Conservation (phyloP, 1,139 yeast species). For the Williopsis jadinii region DNA sequence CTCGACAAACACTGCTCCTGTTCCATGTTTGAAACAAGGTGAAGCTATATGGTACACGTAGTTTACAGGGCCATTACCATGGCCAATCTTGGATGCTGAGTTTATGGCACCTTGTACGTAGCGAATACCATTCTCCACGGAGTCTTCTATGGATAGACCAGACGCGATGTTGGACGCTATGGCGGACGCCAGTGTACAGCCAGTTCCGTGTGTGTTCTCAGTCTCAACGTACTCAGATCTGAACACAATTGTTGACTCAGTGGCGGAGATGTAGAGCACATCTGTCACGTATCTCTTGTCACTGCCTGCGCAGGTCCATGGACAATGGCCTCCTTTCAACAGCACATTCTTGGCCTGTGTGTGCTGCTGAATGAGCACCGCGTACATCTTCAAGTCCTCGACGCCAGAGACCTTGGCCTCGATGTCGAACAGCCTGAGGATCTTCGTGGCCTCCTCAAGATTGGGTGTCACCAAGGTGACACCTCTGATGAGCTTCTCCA, state of each 20-base stretch:
- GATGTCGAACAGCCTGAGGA: conserved; percentile 25
- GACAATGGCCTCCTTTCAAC: conserved; percentile 78
- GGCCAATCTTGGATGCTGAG: conserved; percentile 37
- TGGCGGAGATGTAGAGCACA: conserved; percentile 46
- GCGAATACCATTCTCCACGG: conserved; percentile 52
- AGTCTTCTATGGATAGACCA: conserved; percentile 35
- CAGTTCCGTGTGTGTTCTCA: conserved; percentile 78
- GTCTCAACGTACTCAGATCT: conserved; percentile 44
- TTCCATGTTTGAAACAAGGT: conserved; percentile 18
- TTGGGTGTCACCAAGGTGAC: conserved; percentile 77
- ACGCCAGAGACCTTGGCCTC: conserved; percentile 21
- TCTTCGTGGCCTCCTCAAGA: conserved; percentile 51
- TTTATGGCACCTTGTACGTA: conserved; percentile 64
- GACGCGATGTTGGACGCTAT: conserved; percentile 71
- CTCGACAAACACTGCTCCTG: conserved; percentile 14
- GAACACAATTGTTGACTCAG: conserved; percentile 35
- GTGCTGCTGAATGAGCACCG: conserved; percentile 33
- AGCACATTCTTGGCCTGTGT: conserved; percentile 50
- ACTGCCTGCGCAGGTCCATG: conserved; percentile 19
- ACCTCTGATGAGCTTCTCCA: conserved; percentile 41
- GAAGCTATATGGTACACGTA: conserved; percentile 36
- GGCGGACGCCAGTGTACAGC: conserved; percentile 81
- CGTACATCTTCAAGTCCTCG: conserved; percentile 36
- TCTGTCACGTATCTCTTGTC: conserved; percentile 39
- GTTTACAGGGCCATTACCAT: conserved; percentile 70